A percentile compares a stretch with the other conserved stretches of the same genome.
Evolutionary conservation across 768 basidiomycete species (phyloP).

Genomic region (Lentinus brumalis): DNA sequence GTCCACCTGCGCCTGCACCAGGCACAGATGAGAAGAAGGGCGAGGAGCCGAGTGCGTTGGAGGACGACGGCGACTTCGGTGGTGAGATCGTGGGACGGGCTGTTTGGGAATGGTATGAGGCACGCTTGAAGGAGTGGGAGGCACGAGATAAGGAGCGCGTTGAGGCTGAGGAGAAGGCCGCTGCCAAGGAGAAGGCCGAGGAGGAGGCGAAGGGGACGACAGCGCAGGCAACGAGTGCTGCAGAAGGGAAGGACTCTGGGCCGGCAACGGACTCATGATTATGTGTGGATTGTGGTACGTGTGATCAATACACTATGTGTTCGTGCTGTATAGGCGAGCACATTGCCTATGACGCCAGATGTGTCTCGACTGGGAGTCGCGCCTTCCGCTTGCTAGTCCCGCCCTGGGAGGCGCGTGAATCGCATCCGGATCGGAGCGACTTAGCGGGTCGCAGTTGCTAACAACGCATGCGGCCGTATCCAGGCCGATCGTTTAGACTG

Average conservation of each 20-base stretch:
- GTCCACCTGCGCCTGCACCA: slow-evolving; percentile 23
- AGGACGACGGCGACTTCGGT: slow-evolving; percentile 70
- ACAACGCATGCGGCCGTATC: background rate
- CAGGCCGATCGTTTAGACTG: slow-evolving; percentile 6
- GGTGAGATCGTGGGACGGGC: slow-evolving; percentile 66
- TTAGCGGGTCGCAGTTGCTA: background rate
- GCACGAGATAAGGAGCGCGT: slow-evolving; percentile 14
- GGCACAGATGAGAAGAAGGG: slow-evolving; percentile 25
- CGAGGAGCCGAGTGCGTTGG: slow-evolving; percentile 35
- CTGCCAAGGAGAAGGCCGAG: slow-evolving; percentile 10
- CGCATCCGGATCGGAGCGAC: background rate
- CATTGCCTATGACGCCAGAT: background rate
- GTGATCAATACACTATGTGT: background rate
- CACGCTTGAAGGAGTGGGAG: slow-evolving; percentile 68
- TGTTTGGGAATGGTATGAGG: slow-evolving; percentile 80
- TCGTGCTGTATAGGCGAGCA: background rate
- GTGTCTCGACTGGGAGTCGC: slow-evolving; percentile 2
- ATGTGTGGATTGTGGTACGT: slow-evolving; percentile 8
- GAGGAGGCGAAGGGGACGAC: background rate
- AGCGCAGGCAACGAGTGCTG: background rate
- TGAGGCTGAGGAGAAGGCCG: slow-evolving; percentile 11
- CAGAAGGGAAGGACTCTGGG: background rate
- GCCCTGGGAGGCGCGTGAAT: background rate
- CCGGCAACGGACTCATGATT: background rate
- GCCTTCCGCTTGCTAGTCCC: background rate